Percentiles rank a stretch among this genome's conserved stretches.
phyloP scores from a whole-genome alignment of 2,329 filamentous ascomycete genomes.

The Ascosphaera aggregata region DNA sequence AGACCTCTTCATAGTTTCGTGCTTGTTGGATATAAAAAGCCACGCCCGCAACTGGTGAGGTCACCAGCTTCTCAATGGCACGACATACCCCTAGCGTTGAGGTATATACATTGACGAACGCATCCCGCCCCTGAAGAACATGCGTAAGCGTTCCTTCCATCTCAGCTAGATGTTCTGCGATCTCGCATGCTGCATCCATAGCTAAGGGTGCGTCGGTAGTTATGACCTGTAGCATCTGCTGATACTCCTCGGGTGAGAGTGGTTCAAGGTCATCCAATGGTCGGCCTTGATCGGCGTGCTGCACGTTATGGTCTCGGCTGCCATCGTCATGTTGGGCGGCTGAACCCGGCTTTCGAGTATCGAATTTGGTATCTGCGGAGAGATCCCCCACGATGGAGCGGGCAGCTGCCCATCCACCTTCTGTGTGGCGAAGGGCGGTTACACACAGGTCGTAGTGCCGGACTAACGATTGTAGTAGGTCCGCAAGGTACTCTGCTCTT shows the following conservation, averaged over 20 bases:
- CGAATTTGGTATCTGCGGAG: slow-evolving; percentile 24
- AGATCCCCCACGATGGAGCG: slow-evolving; percentile 42
- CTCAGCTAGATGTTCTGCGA: slow-evolving; percentile 48
- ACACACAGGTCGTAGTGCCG: slow-evolving; percentile 86
- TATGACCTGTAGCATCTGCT: slow-evolving; percentile 65
- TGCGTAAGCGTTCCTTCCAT: slow-evolving; percentile 50
- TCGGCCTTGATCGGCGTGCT: slow-evolving; percentile 11
- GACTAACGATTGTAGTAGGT: slow-evolving; percentile 55
- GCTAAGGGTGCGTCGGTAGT: slow-evolving; percentile 31
- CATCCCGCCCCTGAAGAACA: slow-evolving; percentile 39
- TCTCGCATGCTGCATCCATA: slow-evolving; percentile 38
- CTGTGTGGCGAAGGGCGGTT: slow-evolving; percentile 72
- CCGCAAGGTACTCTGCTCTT: slow-evolving; percentile 63
- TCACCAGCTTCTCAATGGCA: slow-evolving; percentile 42
- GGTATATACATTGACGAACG: slow-evolving; percentile 30
- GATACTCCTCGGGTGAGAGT: slow-evolving; percentile 50
- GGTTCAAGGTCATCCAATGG: slow-evolving; percentile 35
- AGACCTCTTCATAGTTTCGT: slow-evolving; percentile 28
- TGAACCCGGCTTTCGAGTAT: slow-evolving; percentile 4
- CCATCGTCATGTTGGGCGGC: slow-evolving; percentile 1
- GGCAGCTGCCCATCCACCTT: slow-evolving; percentile 48
- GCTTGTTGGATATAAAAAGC: slow-evolving; percentile 21
- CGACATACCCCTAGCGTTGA: slow-evolving; percentile 39
- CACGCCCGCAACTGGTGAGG: slow-evolving; percentile 16
- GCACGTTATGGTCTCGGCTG: slow-evolving; percentile 11